Evolutionary conservation across 176 grass and related monocot species (phyloP).

Genomic region (Carex parvula): DNA sequence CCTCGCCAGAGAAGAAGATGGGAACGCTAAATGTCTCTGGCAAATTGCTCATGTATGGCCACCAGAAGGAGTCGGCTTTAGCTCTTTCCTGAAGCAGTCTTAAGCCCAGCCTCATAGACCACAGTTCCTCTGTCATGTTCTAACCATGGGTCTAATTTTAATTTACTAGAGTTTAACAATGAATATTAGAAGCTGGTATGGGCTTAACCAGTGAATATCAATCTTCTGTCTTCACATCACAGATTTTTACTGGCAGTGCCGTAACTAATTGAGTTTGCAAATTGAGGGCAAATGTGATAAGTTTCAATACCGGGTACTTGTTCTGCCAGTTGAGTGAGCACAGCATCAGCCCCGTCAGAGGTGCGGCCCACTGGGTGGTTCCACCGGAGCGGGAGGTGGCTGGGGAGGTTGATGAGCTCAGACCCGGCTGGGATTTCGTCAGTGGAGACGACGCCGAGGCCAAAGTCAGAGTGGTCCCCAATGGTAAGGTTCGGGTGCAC

Average conservation of each 20-base stretch:
- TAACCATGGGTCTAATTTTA: conserved; percentile 49
- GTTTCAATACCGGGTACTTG: conserved; percentile 60
- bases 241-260: background rate
- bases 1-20: conserved; percentile 77
- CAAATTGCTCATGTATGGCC: conserved; percentile 90
- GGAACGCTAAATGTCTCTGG: conserved; percentile 64
- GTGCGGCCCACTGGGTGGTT: conserved; percentile 19
- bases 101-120: conserved; percentile 90
- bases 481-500: conserved; percentile 59
- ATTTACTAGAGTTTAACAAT: conserved; percentile 21
- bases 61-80: conserved; percentile 66
- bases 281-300: background rate
- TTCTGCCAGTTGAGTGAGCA: conserved; percentile 50
- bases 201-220: background rate
- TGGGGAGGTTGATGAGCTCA: conserved; percentile 68
- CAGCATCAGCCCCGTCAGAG: conserved; percentile 32
- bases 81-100: conserved; percentile 92
- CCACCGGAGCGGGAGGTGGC: conserved; percentile 61
- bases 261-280: background rate
- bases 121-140: conserved; percentile 91
- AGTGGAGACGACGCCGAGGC: conserved; percentile 55
- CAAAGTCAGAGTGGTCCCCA: conserved; percentile 39
- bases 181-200: background rate
- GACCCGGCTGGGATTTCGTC: conserved; percentile 39
- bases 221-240: background rate